Percentiles rank a stretch among this genome's conserved stretches.
phyloP scores from a whole-genome alignment of 805 yeast genomes.

The Sugiyamaella americana region DNA sequence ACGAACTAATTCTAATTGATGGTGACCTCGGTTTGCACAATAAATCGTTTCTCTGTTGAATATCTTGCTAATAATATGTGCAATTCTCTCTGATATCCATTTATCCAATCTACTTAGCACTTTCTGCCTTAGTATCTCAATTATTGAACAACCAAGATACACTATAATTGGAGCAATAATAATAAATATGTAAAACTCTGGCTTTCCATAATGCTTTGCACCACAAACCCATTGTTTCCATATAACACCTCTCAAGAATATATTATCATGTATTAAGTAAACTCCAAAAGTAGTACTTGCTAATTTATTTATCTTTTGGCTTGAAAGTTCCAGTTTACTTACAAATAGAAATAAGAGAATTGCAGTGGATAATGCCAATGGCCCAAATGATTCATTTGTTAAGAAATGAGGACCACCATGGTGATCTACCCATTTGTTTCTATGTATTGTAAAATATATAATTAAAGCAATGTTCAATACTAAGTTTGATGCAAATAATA shows the following conservation, averaged over 20 bases:
- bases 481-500: not conserved
- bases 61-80: too few relatives aligned
- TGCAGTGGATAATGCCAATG: not conserved
- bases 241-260: not conserved
- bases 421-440: not conserved
- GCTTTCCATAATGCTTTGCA: not conserved
- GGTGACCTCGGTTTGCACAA: too few relatives aligned
- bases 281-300: slow-evolving; percentile 6
- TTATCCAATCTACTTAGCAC: too few relatives aligned
- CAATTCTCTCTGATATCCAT: too few relatives aligned
- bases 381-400: not conserved
- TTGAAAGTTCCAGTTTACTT: slow-evolving; percentile 2
- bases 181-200: not conserved
- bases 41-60: too few relatives aligned
- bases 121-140: not conserved
- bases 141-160: not conserved
- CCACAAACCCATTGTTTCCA: not conserved
- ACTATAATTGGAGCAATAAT: not conserved
- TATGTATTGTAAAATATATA: slow-evolving; percentile 1
- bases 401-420: not conserved
- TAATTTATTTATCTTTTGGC: slow-evolving; percentile 1
- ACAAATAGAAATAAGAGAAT: not conserved
- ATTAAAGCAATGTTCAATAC: not conserved
- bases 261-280: slow-evolving; percentile 7
- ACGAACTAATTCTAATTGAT: too few relatives aligned